Conservation (phyloP, 495 filamentous ascomycete genomes). For the Penicillium taxi region DNA sequence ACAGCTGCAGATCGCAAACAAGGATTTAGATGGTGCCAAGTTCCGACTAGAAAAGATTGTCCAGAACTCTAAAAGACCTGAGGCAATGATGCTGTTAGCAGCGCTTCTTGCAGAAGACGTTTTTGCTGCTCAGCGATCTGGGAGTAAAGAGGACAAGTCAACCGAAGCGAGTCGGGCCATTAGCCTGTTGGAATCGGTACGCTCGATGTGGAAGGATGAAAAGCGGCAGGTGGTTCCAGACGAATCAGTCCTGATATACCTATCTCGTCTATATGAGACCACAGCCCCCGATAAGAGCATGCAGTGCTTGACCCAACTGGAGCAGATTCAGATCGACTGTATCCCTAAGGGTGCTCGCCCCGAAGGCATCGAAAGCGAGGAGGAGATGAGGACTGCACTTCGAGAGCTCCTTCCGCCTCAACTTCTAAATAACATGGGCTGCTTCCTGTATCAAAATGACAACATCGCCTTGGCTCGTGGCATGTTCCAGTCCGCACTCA, state of each 20-base stretch:
- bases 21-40: conserved; percentile 84
- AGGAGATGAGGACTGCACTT: conserved; percentile 49
- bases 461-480: conserved; percentile 73
- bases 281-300: conserved; percentile 83
- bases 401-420: conserved; percentile 77
- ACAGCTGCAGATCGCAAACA: conserved; percentile 76
- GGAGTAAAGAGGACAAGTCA: conserved; percentile 78
- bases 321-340: conserved; percentile 73
- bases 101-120: conserved; percentile 91
- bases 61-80: conserved; percentile 73
- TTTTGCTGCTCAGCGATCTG: conserved; percentile 63
- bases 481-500: conserved; percentile 80
- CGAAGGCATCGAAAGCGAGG: conserved; percentile 55
- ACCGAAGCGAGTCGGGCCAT: conserved; percentile 77
- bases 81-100: conserved; percentile 83
- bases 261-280: conserved; percentile 81
- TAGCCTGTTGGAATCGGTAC: conserved; percentile 68
- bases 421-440: conserved; percentile 92
- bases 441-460: conserved; percentile 83
- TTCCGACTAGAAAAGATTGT: conserved; percentile 90
- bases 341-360: conserved; percentile 60
- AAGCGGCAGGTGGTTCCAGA: conserved; percentile 75
- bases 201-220: conserved; percentile 84
- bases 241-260: conserved; percentile 81
- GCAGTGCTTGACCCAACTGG: conserved; percentile 81